Evolutionary conservation across 2,329 filamentous ascomycete genomes (phyloP), one percentile per base, ranked within the genome.

Genomic region (Coleophoma crateriformis): DNA sequence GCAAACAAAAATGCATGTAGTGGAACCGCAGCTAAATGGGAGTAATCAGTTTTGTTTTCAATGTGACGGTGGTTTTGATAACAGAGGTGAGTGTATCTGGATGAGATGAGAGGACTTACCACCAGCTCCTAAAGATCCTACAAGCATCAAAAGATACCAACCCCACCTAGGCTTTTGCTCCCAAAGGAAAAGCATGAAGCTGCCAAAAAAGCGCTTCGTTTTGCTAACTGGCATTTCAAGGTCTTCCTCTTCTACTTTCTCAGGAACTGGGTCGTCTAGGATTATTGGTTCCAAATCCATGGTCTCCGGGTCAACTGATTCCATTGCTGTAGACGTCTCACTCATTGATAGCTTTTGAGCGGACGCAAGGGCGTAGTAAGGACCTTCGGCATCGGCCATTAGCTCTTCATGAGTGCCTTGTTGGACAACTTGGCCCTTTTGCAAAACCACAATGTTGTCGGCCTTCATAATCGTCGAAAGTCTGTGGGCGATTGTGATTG

Each of bases 381-480:
- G 73, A 1, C 87, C 81, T 3, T 71, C 72, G 4, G 81, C 72
- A 42, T 62, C 44, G 3, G 72, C 64, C 1, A 95, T 71, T 0
- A 95, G 76, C 40, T 81, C 77, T 7, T 89, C 80, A 56, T 95
- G 90, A 0, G 79, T 89, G 0, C 90, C 90, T 57, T 84, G 72
- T 64, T 95, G 88, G 8, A 85, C 76, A 0, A 90, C 79, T 47
- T 75, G 69, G 2, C 90, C 90, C 57, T 85, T 79, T 45, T 85
- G 76, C 46, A 95, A 67, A 1, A 95, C 89, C 7, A 90, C 72
- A 50, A 95, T 95, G 34, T 82, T 80, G 60, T 95, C 85, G 1
- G 89, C 88, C 54, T 86, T 81, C 64, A 82, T 84, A 58, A 90
- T 87, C 0, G 87, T 90, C 0, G 84, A 87, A 3, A 90, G 71